These are phyloP conservation scores for Ettlia oleoabundans DNA, from an alignment of 139 green algal genomes.

Conservation along the genomic window DNA sequence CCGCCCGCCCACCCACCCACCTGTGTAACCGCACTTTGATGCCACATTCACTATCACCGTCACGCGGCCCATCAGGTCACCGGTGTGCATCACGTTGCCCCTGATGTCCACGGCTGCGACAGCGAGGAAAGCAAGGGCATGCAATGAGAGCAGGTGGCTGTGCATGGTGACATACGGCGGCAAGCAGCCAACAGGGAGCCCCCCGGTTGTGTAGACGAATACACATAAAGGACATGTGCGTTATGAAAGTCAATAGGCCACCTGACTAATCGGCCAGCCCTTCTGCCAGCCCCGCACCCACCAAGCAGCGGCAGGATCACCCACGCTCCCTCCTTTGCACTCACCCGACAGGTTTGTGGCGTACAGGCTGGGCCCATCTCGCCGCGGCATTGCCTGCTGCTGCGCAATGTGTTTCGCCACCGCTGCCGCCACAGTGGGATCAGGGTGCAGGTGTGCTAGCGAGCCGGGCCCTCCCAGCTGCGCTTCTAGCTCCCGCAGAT, in stretches of 20 bases:
- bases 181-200: too few relatives aligned
- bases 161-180: too few relatives aligned
- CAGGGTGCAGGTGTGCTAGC: background rate
- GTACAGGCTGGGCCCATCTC: constrained; percentile 22
- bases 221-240: too few relatives aligned
- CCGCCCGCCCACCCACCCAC: background rate
- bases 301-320: too few relatives aligned
- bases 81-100: constrained; percentile 14
- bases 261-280: too few relatives aligned
- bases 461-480: background rate
- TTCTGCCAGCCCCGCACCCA: too few relatives aligned
- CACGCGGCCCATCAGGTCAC: constrained; percentile 9
- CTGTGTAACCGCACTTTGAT: constrained; percentile 55
- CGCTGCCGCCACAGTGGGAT: background rate
- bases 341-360: constrained; percentile 15
- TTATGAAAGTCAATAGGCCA: background rate
- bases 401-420: constrained; percentile 20
- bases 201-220: too few relatives aligned
- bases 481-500: background rate
- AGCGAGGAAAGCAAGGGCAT: background rate
- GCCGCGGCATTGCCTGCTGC: constrained; percentile 31
- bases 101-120: constrained; percentile 30
- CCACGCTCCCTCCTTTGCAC: too few relatives aligned
- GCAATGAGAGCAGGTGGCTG: too few relatives aligned
- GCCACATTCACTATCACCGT: constrained; percentile 54